Base-by-base conservation (phyloP, 768 basidiomycete genomes). In the Lactarius quietus region DNA sequence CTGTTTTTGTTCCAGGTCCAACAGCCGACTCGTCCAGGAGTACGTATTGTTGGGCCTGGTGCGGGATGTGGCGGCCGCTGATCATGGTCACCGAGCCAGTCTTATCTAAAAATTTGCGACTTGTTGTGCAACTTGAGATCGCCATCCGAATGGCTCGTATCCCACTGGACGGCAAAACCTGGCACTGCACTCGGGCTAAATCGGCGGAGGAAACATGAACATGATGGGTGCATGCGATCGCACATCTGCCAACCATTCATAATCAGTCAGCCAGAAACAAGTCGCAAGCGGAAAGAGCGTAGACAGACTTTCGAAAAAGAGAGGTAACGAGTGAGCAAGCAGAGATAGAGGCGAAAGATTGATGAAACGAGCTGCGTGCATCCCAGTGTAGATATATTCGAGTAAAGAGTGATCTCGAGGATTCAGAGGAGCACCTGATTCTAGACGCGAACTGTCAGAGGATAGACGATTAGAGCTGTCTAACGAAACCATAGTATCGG, bases 401-500 rank as follows among this genome's bases (percentile, higher is more conserved):
- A 92, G 76, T 15, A 88, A 68, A 0, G 82, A 80, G 70, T 91
- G 90, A 65, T 91, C 87, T 10, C 86, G 79, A 3, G 89, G 89
- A 71, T 91, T 84, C 3, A 71, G 67, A 0, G 66, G 67, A 15
- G 54, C 41, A 8, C 54, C 39, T 1, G 68, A 36, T 15, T 9
- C 54, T 35, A 56, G 51, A 6, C 48, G 68, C 26, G 39, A 29
- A 45, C 18, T 43, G 23, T 68, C 57, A 23, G 26, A 58, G 14
- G 53, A 29, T 52, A 53, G 39, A 36, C 14, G 26, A 62, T 38
- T 53, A 39, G 31, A 43, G 31, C 15, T 31, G 26, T 61, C n/a
- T 17, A 45, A 17, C 12, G 15, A 23, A 53, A 48, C 33, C 15
- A 38, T 6, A n/a, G 48, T 58, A 43, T 66, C 57, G n/a, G 33